Conservation (phyloP, 1,284 basidiomycete species). For the Boletus semigastroideus region DNA sequence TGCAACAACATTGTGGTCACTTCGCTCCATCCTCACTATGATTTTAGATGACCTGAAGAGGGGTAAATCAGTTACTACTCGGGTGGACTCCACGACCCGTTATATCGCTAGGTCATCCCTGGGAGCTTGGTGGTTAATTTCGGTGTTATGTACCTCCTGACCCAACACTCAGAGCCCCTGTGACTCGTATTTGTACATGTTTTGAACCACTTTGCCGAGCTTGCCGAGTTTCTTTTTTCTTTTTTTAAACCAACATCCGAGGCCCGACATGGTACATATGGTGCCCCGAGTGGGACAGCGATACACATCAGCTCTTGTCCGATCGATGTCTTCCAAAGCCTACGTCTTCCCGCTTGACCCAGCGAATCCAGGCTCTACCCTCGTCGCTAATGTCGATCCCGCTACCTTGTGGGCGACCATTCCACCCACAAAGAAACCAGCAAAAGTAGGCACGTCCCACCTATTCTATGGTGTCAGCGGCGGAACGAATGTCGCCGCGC, state of each 20-base stretch:
- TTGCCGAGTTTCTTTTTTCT: not conserved
- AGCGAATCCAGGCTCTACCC: constrained; percentile 27
- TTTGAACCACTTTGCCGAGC: not conserved
- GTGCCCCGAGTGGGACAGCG: constrained; percentile 19
- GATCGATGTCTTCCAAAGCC: constrained; percentile 40
- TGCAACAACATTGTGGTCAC: too few species aligned
- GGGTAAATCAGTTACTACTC: too few species aligned
- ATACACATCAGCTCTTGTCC: constrained; percentile 20
- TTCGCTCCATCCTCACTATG: too few species aligned
- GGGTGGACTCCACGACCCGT: too few species aligned
- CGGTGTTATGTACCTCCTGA: not conserved
- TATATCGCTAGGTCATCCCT: not conserved
- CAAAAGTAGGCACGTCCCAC: constrained; percentile 63
- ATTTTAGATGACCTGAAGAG: too few species aligned
- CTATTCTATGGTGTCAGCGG: constrained; percentile 57
- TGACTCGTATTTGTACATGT: not conserved
- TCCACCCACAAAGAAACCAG: constrained; percentile 44
- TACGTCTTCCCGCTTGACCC: constrained; percentile 47
- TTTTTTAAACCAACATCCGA: constrained; percentile 15
- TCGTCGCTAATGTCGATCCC: constrained; percentile 33
- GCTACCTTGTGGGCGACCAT: constrained; percentile 45
- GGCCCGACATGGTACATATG: constrained; percentile 24
- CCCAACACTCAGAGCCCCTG: too few species aligned
- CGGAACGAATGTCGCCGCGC: constrained; percentile 43
- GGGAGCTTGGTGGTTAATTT: not conserved